phyloP scores from a whole-genome alignment of 2,329 filamentous ascomycete genomes.

The Pseudogymnoascus sp. region DNA sequence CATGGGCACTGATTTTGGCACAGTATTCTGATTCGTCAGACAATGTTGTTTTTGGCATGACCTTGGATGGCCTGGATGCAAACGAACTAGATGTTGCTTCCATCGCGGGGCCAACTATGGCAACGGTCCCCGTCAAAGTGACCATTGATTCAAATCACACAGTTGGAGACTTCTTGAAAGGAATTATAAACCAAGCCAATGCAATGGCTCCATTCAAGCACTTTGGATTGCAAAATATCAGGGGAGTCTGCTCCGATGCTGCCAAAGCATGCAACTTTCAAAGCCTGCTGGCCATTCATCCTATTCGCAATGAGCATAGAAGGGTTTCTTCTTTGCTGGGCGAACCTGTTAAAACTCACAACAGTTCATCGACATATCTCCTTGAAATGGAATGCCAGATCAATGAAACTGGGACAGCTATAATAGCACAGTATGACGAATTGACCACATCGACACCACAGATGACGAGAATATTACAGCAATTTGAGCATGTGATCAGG shows the following conservation, averaged over 20 bases:
- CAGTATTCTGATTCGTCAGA: slow-evolving; percentile 28
- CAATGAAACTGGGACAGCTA: neutral
- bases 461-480: slow-evolving; percentile 4
- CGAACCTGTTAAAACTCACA: neutral
- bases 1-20: slow-evolving; percentile 33
- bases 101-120: slow-evolving; percentile 36
- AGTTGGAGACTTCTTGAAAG: slow-evolving; percentile 35
- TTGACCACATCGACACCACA: neutral
- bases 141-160: slow-evolving; percentile 24
- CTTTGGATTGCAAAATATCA: slow-evolving; percentile 34
- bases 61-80: slow-evolving; percentile 32
- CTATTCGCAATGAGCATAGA: neutral
- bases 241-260: slow-evolving; percentile 32
- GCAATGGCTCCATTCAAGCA: slow-evolving; percentile 44
- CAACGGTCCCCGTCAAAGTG: slow-evolving; percentile 34
- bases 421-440: neutral
- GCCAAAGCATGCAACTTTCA: slow-evolving; percentile 33
- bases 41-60: slow-evolving; percentile 35
- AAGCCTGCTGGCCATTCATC: slow-evolving; percentile 33
- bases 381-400: slow-evolving; percentile 3
- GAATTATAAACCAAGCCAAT: slow-evolving; percentile 37
- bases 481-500: slow-evolving; percentile 8
- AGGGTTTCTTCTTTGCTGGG: neutral
- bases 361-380: neutral
- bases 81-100: slow-evolving; percentile 27